Percentiles rank a stretch among this genome's conserved stretches.
Conservation (phyloP, 176 grass and related monocot genomes). For the Cenchrus purpureus region DNA sequence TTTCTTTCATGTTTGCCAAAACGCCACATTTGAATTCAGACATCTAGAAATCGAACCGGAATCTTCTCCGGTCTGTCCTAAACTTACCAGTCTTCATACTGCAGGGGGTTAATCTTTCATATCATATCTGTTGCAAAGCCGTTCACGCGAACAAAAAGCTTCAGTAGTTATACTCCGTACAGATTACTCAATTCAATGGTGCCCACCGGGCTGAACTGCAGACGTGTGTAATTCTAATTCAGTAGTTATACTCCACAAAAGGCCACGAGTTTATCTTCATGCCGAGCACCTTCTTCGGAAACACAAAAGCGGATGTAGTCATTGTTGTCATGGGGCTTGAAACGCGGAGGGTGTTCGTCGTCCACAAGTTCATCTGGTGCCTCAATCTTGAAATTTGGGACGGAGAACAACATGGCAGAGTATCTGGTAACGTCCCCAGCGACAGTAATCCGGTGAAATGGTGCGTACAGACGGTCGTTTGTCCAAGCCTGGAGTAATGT, state of each 20-base stretch:
- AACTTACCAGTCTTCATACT: background rate
- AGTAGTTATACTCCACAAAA: constrained; percentile 38
- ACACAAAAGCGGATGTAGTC: constrained; percentile 40
- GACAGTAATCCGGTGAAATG: constrained; percentile 56
- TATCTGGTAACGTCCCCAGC: constrained; percentile 57
- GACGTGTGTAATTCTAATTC: rapidly evolving
- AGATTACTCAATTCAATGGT: background rate
- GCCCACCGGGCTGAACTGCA: background rate
- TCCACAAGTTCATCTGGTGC: constrained; percentile 64
- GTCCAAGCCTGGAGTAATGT: constrained; percentile 65
- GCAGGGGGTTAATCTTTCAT: background rate
- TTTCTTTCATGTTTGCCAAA: background rate
- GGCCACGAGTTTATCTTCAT: constrained; percentile 54
- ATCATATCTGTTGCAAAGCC: background rate
- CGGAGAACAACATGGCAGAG: constrained; percentile 67
- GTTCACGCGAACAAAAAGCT: background rate
- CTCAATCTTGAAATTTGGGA: constrained; percentile 24
- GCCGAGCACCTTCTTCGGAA: background rate
- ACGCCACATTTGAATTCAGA: background rate
- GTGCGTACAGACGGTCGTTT: constrained; percentile 51
- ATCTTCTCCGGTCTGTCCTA: background rate
- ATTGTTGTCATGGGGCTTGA: constrained; percentile 44
- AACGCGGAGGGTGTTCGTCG: constrained; percentile 57
- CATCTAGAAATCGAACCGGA: background rate
- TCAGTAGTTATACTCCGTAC: too few species aligned